These are phyloP conservation scores for Exophiala spinifera DNA, from an alignment of 2,329 filamentous ascomycete genomes.

Conservation along the genomic window DNA sequence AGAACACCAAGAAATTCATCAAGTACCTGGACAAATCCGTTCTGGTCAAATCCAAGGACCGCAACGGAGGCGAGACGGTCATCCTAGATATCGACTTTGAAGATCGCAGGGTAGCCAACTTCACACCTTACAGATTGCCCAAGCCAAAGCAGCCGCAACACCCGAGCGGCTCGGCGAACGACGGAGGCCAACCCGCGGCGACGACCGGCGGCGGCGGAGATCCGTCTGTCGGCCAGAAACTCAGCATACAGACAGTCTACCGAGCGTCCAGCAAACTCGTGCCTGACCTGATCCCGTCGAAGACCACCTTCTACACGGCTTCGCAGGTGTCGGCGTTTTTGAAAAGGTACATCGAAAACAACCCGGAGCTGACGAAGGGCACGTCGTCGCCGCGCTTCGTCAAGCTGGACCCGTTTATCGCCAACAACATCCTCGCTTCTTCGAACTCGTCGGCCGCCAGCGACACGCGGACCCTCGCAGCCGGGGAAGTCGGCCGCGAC, in stretches of 20 bases:
- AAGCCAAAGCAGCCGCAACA: slow-evolving; percentile 52
- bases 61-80: slow-evolving; percentile 61
- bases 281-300: slow-evolving; percentile 52
- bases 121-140: slow-evolving; percentile 62
- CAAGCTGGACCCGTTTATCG: slow-evolving; percentile 60
- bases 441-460: slow-evolving; percentile 49
- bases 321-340: slow-evolving; percentile 58
- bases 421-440: slow-evolving; percentile 60
- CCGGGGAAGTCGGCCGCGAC: slow-evolving; percentile 59
- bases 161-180: slow-evolving; percentile 39
- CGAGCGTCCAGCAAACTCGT: slow-evolving; percentile 57
- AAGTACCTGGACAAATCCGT: slow-evolving; percentile 63
- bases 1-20: slow-evolving; percentile 67
- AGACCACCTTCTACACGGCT: slow-evolving; percentile 57
- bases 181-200: slow-evolving; percentile 34
- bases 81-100: slow-evolving; percentile 65
- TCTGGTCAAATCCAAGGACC: slow-evolving; percentile 64
- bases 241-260: slow-evolving; percentile 52
- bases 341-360: slow-evolving; percentile 52
- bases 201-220: slow-evolving; percentile 34
- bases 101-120: slow-evolving; percentile 52
- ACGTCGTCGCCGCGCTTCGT: slow-evolving; percentile 52
- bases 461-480: slow-evolving; percentile 56
- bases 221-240: slow-evolving; percentile 43
- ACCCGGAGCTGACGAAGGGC: slow-evolving; percentile 20